phyloP scores from a whole-genome alignment of 371 early-diverging fungal genomes.

The Lichtheimia corymbifera region DNA sequence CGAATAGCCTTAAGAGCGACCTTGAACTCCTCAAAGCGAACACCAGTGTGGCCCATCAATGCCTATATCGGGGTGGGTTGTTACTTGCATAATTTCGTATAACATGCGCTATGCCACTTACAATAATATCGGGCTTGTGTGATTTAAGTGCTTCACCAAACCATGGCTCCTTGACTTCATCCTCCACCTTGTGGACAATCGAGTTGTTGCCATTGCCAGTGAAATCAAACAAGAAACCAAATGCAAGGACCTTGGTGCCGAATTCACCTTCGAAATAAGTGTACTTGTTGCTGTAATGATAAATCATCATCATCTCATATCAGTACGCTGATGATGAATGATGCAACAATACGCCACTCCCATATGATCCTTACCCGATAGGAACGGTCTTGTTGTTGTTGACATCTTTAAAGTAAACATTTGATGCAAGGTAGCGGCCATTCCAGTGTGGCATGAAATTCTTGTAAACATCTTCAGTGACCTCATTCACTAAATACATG shows the following conservation, averaged over 20 bases:
- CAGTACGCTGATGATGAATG: neutral
- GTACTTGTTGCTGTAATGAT: conserved; percentile 32
- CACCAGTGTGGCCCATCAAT: conserved; percentile 55
- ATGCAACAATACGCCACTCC: conserved; percentile 4
- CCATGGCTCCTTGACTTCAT: conserved; percentile 57
- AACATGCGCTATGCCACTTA: conserved; percentile 6
- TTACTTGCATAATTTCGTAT: neutral
- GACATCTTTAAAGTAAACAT: conserved; percentile 49
- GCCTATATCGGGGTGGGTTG: conserved; percentile 4
- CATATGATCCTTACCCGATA: conserved; percentile 32
- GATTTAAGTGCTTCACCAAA: conserved; percentile 53
- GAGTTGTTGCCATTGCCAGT: conserved; percentile 39
- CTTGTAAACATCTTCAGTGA: conserved; percentile 30
- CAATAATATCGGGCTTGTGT: conserved; percentile 53
- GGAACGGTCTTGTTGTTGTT: conserved; percentile 49
- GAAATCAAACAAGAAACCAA: conserved; percentile 62
- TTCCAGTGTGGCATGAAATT: conserved; percentile 57
- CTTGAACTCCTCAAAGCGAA: conserved; percentile 51
- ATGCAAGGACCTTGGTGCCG: conserved; percentile 59
- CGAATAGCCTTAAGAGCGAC: conserved; percentile 54
- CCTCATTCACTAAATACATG: conserved; percentile 25
- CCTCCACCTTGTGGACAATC: conserved; percentile 41
- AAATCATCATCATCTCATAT: too few relatives aligned
- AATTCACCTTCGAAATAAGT: conserved; percentile 56
- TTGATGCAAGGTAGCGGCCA: conserved; percentile 55